Evolutionary conservation across 768 basidiomycete species (phyloP).

Genomic region (Macrocybe gigantea): DNA sequence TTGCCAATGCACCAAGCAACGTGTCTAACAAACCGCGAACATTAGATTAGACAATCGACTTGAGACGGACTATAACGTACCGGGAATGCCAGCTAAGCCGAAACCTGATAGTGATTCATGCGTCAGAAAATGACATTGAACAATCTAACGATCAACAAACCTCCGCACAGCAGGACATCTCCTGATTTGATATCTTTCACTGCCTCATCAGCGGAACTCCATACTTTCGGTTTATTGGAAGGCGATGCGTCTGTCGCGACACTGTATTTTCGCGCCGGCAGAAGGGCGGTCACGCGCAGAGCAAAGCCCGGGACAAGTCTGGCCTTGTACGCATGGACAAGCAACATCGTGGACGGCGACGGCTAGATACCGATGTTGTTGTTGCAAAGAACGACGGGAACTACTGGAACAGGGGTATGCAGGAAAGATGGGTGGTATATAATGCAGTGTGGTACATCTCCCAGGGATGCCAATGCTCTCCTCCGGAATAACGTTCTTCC

Average conservation of each 20-base stretch:
- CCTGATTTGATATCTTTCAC: constrained; percentile 80
- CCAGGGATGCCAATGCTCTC: too few species aligned
- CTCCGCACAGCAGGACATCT: constrained; percentile 73
- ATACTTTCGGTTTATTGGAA: constrained; percentile 59
- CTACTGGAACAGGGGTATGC: background rate
- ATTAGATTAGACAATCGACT: background rate
- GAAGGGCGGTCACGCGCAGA: constrained; percentile 14
- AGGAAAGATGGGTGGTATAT: background rate
- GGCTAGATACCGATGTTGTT: background rate
- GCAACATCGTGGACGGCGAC: constrained; percentile 4
- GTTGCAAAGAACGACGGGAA: background rate
- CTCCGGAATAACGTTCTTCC: too few species aligned
- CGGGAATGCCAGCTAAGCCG: constrained; percentile 84
- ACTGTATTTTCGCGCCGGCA: constrained; percentile 19
- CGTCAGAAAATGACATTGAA: background rate
- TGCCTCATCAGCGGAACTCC: constrained; percentile 76
- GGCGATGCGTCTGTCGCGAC: constrained; percentile 22
- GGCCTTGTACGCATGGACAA: constrained; percentile 15
- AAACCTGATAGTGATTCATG: constrained; percentile 50
- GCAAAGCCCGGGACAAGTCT: constrained; percentile 8
- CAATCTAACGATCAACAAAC: constrained; percentile 28
- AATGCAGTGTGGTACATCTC: too few species aligned
- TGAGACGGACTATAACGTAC: constrained; percentile 27
- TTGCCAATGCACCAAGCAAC: constrained; percentile 69
- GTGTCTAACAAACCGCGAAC: constrained; percentile 49